Evolutionary conservation across 805 yeast species (phyloP).

Genomic region (Ogataea minuta): DNA sequence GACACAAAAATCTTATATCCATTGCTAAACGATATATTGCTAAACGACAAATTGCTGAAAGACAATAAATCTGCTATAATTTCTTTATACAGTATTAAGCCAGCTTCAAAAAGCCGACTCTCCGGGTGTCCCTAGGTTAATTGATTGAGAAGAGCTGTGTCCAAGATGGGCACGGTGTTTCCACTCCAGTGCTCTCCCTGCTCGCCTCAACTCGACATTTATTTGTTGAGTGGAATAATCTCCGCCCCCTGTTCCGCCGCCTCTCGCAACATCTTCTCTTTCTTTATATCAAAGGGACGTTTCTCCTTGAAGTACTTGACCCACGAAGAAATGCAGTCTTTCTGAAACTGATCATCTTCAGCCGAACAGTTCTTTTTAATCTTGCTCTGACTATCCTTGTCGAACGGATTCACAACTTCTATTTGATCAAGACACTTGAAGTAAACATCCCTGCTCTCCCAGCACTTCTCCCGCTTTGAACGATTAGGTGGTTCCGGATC

Average conservation of each 20-base stretch:
- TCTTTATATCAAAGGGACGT: constrained; percentile 71
- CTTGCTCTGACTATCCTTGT: constrained; percentile 42
- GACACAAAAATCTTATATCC: no score
- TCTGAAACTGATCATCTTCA: constrained; percentile 57
- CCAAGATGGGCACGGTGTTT: no score
- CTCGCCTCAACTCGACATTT: not conserved
- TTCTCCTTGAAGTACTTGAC: constrained; percentile 87
- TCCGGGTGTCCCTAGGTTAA: no score
- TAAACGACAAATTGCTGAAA: no score
- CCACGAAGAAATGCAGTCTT: constrained; percentile 86
- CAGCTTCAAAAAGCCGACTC: no score
- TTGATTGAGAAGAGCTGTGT: no score
- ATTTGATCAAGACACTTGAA: constrained; percentile 72
- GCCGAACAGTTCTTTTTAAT: constrained; percentile 57
- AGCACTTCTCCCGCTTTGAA: constrained; percentile 71
- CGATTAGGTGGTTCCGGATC: constrained; percentile 49
- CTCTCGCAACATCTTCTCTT: constrained; percentile 64
- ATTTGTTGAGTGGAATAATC: constrained; percentile 18
- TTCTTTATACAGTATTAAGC: constrained; percentile 1
- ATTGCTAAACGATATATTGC: no score
- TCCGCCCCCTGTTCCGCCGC: constrained; percentile 68
- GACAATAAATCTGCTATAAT: no score
- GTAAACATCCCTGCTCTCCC: constrained; percentile 83
- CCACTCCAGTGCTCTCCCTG: no score
- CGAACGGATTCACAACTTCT: constrained; percentile 67